These are phyloP conservation scores for Neospora caninum DNA, from an alignment of 169 alveolate species.

Conservation along the genomic window DNA sequence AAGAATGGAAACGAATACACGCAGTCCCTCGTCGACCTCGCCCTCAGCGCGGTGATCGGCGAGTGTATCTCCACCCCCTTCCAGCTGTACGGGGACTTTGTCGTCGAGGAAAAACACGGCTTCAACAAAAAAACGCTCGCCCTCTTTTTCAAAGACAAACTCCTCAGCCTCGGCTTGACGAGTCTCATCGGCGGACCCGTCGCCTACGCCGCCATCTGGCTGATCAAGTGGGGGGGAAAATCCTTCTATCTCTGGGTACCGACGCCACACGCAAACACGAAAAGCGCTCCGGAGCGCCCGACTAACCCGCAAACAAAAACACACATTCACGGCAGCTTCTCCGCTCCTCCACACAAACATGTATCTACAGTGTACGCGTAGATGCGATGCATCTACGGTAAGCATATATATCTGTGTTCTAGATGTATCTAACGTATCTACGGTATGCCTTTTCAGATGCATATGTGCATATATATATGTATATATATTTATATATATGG, in stretches of 20 bases:
- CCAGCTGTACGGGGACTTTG: slow-evolving; percentile 83
- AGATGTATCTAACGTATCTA: not conserved
- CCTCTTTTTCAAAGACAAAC: slow-evolving; percentile 82
- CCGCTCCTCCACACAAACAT: not conserved
- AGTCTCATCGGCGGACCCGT: slow-evolving; percentile 81
- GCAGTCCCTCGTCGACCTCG: slow-evolving; percentile 53
- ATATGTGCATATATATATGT: not conserved
- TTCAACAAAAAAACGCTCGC: slow-evolving; percentile 85
- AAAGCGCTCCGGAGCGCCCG: too few species aligned
- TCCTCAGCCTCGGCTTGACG: slow-evolving; percentile 76
- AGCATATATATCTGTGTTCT: too few species aligned
- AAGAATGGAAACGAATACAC: slow-evolving; percentile 30
- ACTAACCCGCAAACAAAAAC: not conserved
- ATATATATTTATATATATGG: not conserved
- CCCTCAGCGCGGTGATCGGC: slow-evolving; percentile 33
- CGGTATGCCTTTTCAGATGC: not conserved
- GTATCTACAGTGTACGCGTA: not conserved
- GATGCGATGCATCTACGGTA: too few species aligned
- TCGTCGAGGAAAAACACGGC: slow-evolving; percentile 89
- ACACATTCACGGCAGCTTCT: not conserved
- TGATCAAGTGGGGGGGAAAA: slow-evolving; percentile 92
- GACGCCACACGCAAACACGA: not conserved
- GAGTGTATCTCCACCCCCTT: slow-evolving; percentile 43
- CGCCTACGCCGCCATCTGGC: slow-evolving; percentile 79
- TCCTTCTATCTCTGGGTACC: slow-evolving; percentile 85